Percentiles rank a stretch among this genome's conserved stretches.
phyloP scores from a whole-genome alignment of 2,329 filamentous ascomycete species.

The Apiospora kogelbergensis region DNA sequence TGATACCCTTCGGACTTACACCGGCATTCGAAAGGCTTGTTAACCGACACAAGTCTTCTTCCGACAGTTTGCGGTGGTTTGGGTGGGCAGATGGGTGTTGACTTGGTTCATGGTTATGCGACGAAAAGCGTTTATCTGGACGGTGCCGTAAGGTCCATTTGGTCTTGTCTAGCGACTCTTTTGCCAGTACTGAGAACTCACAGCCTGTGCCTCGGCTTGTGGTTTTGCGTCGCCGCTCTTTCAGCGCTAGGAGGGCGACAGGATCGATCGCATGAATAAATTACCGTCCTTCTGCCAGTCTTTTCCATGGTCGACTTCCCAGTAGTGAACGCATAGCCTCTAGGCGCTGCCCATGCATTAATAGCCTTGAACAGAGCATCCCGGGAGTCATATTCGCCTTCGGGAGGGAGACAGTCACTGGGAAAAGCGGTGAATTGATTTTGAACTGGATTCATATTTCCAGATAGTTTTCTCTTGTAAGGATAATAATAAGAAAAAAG shows the following conservation, averaged over 20 bases:
- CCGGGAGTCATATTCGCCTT: neutral
- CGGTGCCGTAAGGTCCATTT: constrained; percentile 14
- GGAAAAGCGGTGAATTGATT: neutral
- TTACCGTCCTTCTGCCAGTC: constrained; percentile 4
- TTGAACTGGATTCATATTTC: no score
- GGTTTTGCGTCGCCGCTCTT: constrained; percentile 14
- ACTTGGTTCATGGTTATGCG: constrained; percentile 14
- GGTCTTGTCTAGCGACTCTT: constrained; percentile 14
- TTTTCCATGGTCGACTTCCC: constrained; percentile 12
- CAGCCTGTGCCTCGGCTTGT: constrained; percentile 14
- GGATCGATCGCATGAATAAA: constrained; percentile 7
- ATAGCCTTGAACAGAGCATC: neutral
- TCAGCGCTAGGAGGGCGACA: constrained; percentile 1
- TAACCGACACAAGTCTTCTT: constrained; percentile 8
- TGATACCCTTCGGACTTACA: constrained; percentile 17
- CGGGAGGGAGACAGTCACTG: neutral
- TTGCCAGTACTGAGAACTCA: constrained; percentile 17
- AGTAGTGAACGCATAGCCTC: constrained; percentile 15
- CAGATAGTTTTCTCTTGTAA: no score
- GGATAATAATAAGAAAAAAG: no score
- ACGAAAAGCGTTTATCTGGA: constrained; percentile 10
- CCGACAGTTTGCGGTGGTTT: constrained; percentile 4
- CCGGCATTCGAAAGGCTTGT: constrained; percentile 15
- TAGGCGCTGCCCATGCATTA: neutral
- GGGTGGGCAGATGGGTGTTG: constrained; percentile 6